Percentiles rank a stretch among this genome's conserved stretches.
phyloP scores from a whole-genome alignment of 768 basidiomycete species.

The Cantharellus cinnabarinus region DNA sequence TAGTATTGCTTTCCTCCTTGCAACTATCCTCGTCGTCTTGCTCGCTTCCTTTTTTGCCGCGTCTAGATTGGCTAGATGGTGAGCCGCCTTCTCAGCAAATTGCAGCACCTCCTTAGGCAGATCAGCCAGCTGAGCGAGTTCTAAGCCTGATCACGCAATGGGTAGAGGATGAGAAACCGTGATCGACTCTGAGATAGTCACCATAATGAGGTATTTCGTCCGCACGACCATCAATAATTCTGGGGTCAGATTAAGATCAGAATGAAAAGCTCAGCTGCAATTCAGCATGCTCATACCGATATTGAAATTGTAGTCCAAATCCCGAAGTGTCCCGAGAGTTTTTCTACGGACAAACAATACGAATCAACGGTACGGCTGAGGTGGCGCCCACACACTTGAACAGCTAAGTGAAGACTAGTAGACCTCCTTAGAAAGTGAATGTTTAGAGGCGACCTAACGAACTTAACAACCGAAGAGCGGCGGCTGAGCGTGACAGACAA shows the following conservation, averaged over 20 bases:
- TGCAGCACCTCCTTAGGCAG: conserved; percentile 50
- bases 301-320: conserved; percentile 56
- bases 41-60: conserved; percentile 38
- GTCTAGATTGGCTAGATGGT: conserved; percentile 36
- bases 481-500: conserved; percentile 53
- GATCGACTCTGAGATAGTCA: conserved; percentile 14
- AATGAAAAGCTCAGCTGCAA: neutral
- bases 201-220: conserved; percentile 56
- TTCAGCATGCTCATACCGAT: conserved; percentile 14
- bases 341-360: neutral
- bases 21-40: conserved; percentile 33
- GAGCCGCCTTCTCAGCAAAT: conserved; percentile 42
- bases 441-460: conserved; percentile 12
- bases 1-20: conserved; percentile 46
- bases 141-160: conserved; percentile 36
- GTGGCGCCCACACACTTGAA: conserved; percentile 30
- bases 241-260: conserved; percentile 13
- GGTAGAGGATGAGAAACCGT: neutral
- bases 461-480: conserved; percentile 70
- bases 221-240: conserved; percentile 53
- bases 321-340: conserved; percentile 6
- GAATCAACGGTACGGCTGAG: neutral
- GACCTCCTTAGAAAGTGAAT: neutral
- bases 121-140: conserved; percentile 74
- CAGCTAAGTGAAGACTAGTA: conserved; percentile 61